Percentiles rank a stretch among this genome's conserved stretches.
phyloP scores from a whole-genome alignment of 257 asterid genomes.

The Nemophila menziesii region DNA sequence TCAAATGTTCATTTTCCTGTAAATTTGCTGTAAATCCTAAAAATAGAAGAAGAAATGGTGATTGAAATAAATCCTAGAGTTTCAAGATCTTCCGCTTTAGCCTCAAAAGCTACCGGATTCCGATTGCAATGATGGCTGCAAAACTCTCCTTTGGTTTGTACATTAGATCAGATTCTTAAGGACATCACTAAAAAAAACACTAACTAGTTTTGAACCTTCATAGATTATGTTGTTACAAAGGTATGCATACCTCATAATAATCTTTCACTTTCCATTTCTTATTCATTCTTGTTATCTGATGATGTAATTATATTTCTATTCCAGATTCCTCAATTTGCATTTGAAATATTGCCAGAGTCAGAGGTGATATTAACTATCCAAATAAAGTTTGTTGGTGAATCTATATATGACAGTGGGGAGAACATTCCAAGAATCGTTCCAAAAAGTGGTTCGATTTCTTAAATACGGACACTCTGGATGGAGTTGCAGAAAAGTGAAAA shows the following conservation, averaged over 20 bases:
- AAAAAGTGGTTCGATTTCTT: constrained; percentile 79
- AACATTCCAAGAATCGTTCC: constrained; percentile 95
- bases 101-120: constrained; percentile 97
- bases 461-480: constrained; percentile 79
- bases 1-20: no score
- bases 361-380: constrained; percentile 89
- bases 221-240: constrained; percentile 96
- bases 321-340: constrained; percentile 91
- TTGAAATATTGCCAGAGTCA: constrained; percentile 96
- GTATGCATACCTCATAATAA: constrained; percentile 18
- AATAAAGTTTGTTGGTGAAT: constrained; percentile 94
- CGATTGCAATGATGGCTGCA: constrained; percentile 98
- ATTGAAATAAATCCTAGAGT: constrained; percentile 99
- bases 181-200: constrained; percentile 94
- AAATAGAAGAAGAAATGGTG: constrained; percentile 93
- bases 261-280: constrained; percentile 1
- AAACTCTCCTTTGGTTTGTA: constrained; percentile 86
- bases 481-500: constrained; percentile 85
- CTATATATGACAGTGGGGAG: constrained; percentile 99
- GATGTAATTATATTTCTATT: constrained; percentile 7
- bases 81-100: constrained; percentile 91
- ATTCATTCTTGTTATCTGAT: background rate
- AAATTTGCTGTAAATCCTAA: constrained; percentile 81
- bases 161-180: constrained; percentile 92
- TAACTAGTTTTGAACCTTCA: constrained; percentile 99